Base-by-base conservation (phyloP, 2,329 filamentous ascomycete species). In the Neofusicoccum laricinum region DNA sequence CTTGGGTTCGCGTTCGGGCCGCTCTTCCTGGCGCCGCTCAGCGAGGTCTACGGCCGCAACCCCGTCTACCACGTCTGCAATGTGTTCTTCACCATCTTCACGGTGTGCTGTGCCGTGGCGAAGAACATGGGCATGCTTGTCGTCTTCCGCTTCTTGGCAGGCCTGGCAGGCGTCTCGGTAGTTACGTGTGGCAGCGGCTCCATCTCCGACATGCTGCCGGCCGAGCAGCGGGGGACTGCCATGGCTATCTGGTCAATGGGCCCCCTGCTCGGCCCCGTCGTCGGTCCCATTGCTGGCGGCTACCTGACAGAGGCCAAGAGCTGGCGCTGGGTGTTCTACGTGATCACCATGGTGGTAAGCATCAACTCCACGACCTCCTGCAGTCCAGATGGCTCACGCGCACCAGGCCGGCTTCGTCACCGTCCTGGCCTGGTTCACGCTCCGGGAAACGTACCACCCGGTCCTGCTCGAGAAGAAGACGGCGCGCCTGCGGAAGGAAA, bases 401-500 rank as follows among this genome's bases (percentile, higher is more conserved):
- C 11, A 15, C 2, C n/a, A 63, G 61, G 19, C 61, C 15, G 49
- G 61, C 40, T 2, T 51, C 38, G 12, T 34, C 14, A 63, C 61
- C 43, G 83, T 83, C 78, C 82, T 83, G 67, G 66, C 84, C 7
- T 73, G 75, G 2, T 83, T 75, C 61, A 75, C 88, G 66, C 81
- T 92, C 64, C 88, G 79, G 1, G 80, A 83, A 67, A 82, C 81
- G 5, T 82, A 80, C 67, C 79, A 75, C 0, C 80, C 80, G 0
- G 68, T 79, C 0, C 75, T 83, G 17, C 69, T 82, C 34, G 77
- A 78, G 65, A 64, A 71, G 8, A 87, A 86, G 14, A 90, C 90
- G 1, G 76, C 77, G 32, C 80, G 79, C 57, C 75, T 90, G 25
- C 84, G 87, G 66, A 84, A 82, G 69, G 79, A 80, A 30, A 84